Conservation (phyloP, 2,329 filamentous ascomycete species). For the Chaetomiaceae sp. region DNA sequence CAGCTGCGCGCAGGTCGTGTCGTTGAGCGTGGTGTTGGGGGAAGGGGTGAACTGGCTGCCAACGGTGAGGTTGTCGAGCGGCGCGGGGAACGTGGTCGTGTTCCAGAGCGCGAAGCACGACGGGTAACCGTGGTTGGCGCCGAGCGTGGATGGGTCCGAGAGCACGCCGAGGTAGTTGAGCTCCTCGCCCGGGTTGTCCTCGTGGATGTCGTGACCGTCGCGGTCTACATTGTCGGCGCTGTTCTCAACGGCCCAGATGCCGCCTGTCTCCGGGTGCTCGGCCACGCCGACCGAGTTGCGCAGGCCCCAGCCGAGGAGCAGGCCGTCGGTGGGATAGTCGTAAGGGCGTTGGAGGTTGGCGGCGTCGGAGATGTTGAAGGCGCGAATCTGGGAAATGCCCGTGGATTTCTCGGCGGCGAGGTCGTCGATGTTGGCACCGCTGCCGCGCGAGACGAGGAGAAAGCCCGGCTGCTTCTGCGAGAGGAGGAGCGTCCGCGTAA, state of each 20-base stretch:
- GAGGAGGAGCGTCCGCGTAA: slow-evolving; percentile 60
- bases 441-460: slow-evolving; percentile 62
- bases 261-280: slow-evolving; percentile 46
- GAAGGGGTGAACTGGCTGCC: slow-evolving; percentile 46
- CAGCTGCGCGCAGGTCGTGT: slow-evolving; percentile 38
- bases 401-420: slow-evolving; percentile 43
- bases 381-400: slow-evolving; percentile 62
- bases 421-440: slow-evolving; percentile 55
- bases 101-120: slow-evolving; percentile 63
- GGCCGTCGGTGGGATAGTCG: slow-evolving; percentile 44
- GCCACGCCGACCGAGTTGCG: slow-evolving; percentile 63
- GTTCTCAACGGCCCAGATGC: slow-evolving; percentile 58
- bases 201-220: slow-evolving; percentile 50
- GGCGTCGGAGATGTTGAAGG: slow-evolving; percentile 40
- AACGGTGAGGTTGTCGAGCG: slow-evolving; percentile 34
- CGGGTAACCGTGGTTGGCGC: slow-evolving; percentile 64
- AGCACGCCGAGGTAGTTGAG: slow-evolving; percentile 63
- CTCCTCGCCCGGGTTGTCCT: slow-evolving; percentile 65
- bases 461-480: slow-evolving; percentile 48
- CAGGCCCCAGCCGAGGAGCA: slow-evolving; percentile 56
- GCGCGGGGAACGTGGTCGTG: slow-evolving; percentile 38
- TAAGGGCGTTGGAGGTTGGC: slow-evolving; percentile 26
- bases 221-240: slow-evolving; percentile 52
- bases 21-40: slow-evolving; percentile 32
- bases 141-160: slow-evolving; percentile 24